Base-by-base conservation (phyloP, 2,329 filamentous ascomycete genomes). In the Graphilbum fragrans region DNA sequence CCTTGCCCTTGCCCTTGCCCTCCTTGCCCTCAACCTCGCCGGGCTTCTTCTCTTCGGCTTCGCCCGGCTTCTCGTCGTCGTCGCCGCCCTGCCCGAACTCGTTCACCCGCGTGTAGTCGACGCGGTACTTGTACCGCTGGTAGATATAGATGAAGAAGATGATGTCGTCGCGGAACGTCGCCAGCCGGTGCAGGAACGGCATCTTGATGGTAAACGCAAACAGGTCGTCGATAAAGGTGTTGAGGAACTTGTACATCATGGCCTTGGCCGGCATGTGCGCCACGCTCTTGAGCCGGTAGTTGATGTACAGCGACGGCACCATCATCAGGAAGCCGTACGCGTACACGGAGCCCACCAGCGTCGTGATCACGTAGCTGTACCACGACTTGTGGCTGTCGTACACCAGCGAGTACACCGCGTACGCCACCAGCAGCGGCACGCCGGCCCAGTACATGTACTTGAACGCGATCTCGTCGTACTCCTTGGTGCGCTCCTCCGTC, bases 181-280 rank as follows among this genome's bases (percentile, higher is more conserved):
- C 87, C 39, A 98, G 69, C 16, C 92, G 78, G 62, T 98, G 92
- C 39, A 98, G 70, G 47, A 88, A 77, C 1, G 92, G 92, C 92
- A 98, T 98, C 67, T 96, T 96, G 68, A 98, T 95, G 32, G 92
- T 98, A 56, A 96, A 98, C 2, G 92, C 92, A 57, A 98, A 98
- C 25, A 98, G 70, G 57, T 98, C 92, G 62, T 98, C 92, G 59
- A 98, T 96, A 60, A 98, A 98, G 5, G 92, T 96, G 67, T 96
- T 95, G 50, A 96, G 68, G 64, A 94, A 94, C 66, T 96, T 95
- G 74, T 95, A 95, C 60, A 81, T 90, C 86, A 98, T 92, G 37
- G 92, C 87, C 65, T 86, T 90, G 51, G 74, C 86, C 2, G 92
- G 88, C 90, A 98, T 94, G 64, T 98, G 92, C 11, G 92, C 92